Conservation (phyloP, 371 early-diverging fungal species). For the Mortierella polycephala region DNA sequence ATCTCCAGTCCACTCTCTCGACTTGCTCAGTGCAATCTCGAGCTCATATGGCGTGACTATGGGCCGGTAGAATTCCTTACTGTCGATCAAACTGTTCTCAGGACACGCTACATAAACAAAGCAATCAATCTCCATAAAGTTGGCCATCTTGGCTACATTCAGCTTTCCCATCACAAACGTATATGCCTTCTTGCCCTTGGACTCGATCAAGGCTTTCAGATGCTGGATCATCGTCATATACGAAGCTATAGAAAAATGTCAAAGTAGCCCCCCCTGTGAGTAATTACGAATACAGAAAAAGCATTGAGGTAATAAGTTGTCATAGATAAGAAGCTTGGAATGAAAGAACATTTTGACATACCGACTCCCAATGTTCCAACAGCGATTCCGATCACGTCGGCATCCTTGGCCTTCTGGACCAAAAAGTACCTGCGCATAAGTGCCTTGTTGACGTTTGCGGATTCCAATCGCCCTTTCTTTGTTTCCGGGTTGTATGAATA, state of each 20-base stretch:
- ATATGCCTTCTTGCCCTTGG: slow-evolving; percentile 85
- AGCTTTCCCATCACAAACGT: slow-evolving; percentile 95
- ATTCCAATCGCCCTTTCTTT: slow-evolving; percentile 67
- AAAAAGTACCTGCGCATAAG: slow-evolving; percentile 79
- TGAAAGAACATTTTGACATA: slow-evolving; percentile 54
- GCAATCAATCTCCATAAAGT: slow-evolving; percentile 93
- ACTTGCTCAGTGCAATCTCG: slow-evolving; percentile 79
- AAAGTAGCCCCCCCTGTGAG: background rate
- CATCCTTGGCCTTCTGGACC: slow-evolving; percentile 94
- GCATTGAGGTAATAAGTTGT: too few species aligned
- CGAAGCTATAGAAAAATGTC: slow-evolving; percentile 63
- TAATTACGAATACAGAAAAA: too few species aligned
- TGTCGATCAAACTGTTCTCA: slow-evolving; percentile 93
- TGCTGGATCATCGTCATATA: slow-evolving; percentile 85
- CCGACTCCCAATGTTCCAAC: slow-evolving; percentile 96
- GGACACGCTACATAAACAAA: slow-evolving; percentile 95
- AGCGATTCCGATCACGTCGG: slow-evolving; percentile 92
- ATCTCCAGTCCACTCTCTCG: slow-evolving; percentile 81
- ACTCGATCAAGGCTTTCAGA: slow-evolving; percentile 79
- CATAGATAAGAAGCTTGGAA: background rate
- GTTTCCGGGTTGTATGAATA: slow-evolving; percentile 76
- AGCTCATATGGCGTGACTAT: slow-evolving; percentile 95
- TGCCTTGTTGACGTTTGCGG: slow-evolving; percentile 71
- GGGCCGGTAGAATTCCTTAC: slow-evolving; percentile 91
- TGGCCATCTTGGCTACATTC: slow-evolving; percentile 95